Evolutionary conservation across 2,329 filamentous ascomycete species (phyloP).

Genomic region (Aspergillus quadricinctus): DNA sequence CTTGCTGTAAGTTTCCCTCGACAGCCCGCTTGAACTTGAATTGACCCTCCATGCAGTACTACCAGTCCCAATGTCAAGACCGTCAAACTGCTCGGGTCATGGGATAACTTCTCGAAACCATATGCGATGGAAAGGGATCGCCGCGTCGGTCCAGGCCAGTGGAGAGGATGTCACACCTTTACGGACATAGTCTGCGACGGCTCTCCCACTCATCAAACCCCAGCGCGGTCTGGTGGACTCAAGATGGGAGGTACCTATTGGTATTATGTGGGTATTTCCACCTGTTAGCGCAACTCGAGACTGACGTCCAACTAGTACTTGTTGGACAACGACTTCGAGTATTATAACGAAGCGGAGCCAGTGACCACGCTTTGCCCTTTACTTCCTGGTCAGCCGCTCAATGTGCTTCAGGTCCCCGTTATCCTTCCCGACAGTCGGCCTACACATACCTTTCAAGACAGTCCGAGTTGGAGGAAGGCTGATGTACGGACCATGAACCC

Average conservation of each 20-base stretch:
- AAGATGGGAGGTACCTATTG: constrained; percentile 94
- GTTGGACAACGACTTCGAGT: constrained; percentile 72
- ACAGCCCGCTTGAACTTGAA: constrained; percentile 1
- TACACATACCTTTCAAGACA: constrained; percentile 59
- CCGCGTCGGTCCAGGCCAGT: constrained; percentile 69
- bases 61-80: constrained; percentile 46
- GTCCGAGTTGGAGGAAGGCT: constrained; percentile 55
- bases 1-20: constrained; percentile 25
- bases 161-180: constrained; percentile 85
- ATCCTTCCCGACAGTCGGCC: constrained; percentile 51
- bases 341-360: constrained; percentile 66
- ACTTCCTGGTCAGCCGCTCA: constrained; percentile 81
- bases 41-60: constrained; percentile 18
- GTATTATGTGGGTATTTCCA: constrained; percentile 72
- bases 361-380: constrained; percentile 78
- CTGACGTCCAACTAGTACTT: constrained; percentile 62
- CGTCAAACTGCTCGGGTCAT: constrained; percentile 82
- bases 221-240: constrained; percentile 69
- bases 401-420: constrained; percentile 74
- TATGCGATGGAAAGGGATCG: constrained; percentile 79
- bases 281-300: background rate
- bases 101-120: constrained; percentile 83
- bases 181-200: constrained; percentile 81
- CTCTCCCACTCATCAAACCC: constrained; percentile 47
- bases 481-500: constrained; percentile 74